Percentiles rank a stretch among this genome's conserved stretches.
Evolutionary conservation across 768 basidiomycete genomes (phyloP).

Genomic region (Leccinum uliginosum): DNA sequence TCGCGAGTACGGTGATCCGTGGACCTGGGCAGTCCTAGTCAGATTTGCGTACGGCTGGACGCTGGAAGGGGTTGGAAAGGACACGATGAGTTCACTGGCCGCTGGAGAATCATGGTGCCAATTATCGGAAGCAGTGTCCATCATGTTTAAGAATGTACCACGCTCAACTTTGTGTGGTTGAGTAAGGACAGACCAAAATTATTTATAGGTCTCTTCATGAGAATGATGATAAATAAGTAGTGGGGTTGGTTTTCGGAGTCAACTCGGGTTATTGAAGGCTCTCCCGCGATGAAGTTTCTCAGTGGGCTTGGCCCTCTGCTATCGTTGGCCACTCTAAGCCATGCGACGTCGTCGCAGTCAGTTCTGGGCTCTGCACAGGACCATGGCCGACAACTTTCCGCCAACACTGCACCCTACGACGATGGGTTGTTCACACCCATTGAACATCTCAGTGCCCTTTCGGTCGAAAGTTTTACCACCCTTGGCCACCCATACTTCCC

Average conservation of each 20-base stretch:
- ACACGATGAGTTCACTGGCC: too few species aligned
- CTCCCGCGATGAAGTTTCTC: conserved; percentile 8
- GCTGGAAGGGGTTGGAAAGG: too few species aligned
- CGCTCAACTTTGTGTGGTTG: not conserved
- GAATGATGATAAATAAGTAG: too few species aligned
- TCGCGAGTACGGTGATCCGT: too few species aligned
- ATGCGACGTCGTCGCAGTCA: conserved; percentile 19
- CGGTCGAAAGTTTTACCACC: conserved; percentile 32
- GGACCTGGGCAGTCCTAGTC: too few species aligned
- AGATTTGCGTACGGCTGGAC: too few species aligned
- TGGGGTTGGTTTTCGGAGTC: too few species aligned
- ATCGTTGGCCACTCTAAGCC: conserved; percentile 12
- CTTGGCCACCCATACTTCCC: conserved; percentile 44
- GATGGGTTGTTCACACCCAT: conserved; percentile 33
- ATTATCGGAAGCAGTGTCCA: too few species aligned
- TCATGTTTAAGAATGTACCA: too few species aligned
- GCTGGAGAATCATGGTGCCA: too few species aligned
- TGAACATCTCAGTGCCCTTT: conserved; percentile 27
- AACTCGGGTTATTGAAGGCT: too few species aligned
- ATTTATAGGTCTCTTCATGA: too few species aligned
- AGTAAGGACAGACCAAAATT: not conserved
- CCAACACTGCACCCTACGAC: conserved; percentile 17
- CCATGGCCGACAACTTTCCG: not conserved
- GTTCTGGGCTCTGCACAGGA: conserved; percentile 2
- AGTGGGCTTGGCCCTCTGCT: conserved; percentile 10